Percentiles rank a stretch among this genome's conserved stretches.
phyloP scores from a whole-genome alignment of 495 filamentous ascomycete genomes.

The Copromyces sp. region DNA sequence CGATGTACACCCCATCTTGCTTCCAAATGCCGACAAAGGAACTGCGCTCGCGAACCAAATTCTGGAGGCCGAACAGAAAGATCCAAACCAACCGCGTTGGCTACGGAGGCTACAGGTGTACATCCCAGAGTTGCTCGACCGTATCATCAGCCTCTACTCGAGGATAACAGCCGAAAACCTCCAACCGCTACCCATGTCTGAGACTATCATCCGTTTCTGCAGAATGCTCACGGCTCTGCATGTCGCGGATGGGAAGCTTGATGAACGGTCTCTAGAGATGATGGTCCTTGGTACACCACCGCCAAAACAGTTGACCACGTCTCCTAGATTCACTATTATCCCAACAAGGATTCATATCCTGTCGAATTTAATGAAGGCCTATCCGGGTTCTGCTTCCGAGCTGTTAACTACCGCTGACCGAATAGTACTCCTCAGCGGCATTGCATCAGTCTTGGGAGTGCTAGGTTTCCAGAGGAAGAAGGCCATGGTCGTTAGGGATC shows the following conservation, averaged over 20 bases:
- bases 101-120: constrained; percentile 32
- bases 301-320: constrained; percentile 26
- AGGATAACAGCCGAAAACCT: constrained; percentile 73
- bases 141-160: constrained; percentile 73
- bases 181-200: constrained; percentile 70
- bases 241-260: constrained; percentile 55
- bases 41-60: constrained; percentile 35
- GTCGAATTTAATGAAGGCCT: constrained; percentile 58
- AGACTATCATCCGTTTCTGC: constrained; percentile 70
- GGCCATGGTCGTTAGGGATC: constrained; percentile 72
- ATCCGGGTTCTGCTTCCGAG: constrained; percentile 54
- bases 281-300: constrained; percentile 42
- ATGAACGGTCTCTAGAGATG: constrained; percentile 54
- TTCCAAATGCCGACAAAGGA: constrained; percentile 37
- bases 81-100: constrained; percentile 32
- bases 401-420: constrained; percentile 59
- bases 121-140: constrained; percentile 55
- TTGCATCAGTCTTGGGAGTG: constrained; percentile 67
- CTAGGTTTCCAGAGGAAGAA: constrained; percentile 78
- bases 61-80: constrained; percentile 32
- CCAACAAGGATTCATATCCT: constrained; percentile 58
- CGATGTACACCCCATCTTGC: constrained; percentile 51
- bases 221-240: constrained; percentile 64
- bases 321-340: constrained; percentile 36
- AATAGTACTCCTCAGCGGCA: constrained; percentile 68